Conservation (phyloP, 495 filamentous ascomycete species). For the Trichoderma asperelloides region DNA sequence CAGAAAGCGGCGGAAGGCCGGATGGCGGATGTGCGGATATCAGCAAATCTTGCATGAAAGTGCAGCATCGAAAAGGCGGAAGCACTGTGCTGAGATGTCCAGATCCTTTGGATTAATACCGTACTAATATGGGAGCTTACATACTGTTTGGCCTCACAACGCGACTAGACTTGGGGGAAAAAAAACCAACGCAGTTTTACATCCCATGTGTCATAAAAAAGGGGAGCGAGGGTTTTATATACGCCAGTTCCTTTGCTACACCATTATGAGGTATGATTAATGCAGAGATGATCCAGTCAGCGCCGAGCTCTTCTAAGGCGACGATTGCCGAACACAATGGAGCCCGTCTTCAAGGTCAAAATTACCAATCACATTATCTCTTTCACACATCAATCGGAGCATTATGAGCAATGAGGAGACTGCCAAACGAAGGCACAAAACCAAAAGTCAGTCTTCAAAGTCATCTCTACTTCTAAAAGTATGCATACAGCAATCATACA, state of each 20-base stretch:
- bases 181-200: neutral
- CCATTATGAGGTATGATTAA: neutral
- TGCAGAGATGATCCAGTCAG: neutral
- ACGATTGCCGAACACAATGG: too few relatives aligned
- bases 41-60: neutral
- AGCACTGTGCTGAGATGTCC: neutral
- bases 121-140: neutral
- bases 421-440: neutral
- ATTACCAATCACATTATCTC: too few relatives aligned
- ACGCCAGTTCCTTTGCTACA: neutral
- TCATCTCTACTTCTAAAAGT: neutral
- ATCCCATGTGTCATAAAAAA: neutral
- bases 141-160: neutral
- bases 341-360: too few relatives aligned
- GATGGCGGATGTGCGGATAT: slow-evolving; percentile 3
- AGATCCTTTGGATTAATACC: neutral
- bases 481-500: slow-evolving; percentile 7
- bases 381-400: too few relatives aligned
- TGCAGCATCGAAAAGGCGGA: neutral
- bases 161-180: neutral
- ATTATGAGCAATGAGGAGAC: neutral
- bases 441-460: neutral
- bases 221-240: neutral
- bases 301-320: too few relatives aligned
- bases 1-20: neutral